Evolutionary conservation across 192 early-diverging fungal species (phyloP), one percentile per base, ranked within the genome.

Genomic region (Backusella circina): DNA sequence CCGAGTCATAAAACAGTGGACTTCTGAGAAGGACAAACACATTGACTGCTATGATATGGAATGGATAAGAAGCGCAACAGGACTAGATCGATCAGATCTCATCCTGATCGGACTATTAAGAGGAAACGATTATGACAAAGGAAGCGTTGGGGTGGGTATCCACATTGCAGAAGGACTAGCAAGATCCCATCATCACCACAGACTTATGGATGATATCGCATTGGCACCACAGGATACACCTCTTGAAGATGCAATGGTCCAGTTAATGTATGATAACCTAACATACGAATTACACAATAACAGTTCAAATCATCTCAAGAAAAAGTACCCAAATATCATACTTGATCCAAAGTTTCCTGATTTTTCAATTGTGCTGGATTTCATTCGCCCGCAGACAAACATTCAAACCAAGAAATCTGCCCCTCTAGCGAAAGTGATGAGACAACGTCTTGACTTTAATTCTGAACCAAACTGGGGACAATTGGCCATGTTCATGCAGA

Each of bases 1-100:
- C 16, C 71, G 73, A 13, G 66, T 84, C 13, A 65, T 77, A 8
- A 38, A 72, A 3, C 73, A 77, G 3, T 81, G 80, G 80, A 71
- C 50, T 7, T 21, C 36, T 1, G 37, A 70, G 8, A 67, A 71
- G 21, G 36, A 69, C n/a, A 28, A 41, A 0, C 31, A 15, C 5
- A 6, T 76, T 15, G 28, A 33, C 5, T 75, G 64, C 7, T 73
- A 65, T 33, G 74, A 76, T 21, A 70, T 70, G 31, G 6, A 5
- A 3, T 72, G 64, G 41, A 68, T 80, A 13, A 33, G 57, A 15
- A 39, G 71, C 12, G 5, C 35, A 18, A 50, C 70, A 10, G 68
- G 37, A 0, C 18, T 81, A 0, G 80, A 81, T 57, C 57, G 72
- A 23, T 70, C 70, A 67, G 80, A 71, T 18, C 32, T 81, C 21